Evolutionary conservation across 2,329 filamentous ascomycete species (phyloP).

Genomic region (Ceratocystis harringtonii): DNA sequence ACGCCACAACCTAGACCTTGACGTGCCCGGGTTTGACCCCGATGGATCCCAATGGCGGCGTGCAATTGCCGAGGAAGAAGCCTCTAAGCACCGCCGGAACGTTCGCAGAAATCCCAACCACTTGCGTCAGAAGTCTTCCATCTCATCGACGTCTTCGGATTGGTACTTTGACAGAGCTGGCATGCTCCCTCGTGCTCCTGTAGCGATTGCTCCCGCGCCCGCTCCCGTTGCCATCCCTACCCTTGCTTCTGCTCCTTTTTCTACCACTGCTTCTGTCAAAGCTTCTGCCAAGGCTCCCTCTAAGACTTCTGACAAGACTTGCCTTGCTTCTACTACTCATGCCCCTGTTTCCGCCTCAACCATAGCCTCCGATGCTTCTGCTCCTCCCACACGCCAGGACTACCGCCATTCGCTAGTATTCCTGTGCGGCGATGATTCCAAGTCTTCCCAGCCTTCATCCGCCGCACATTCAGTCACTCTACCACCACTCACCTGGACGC

Average conservation of each 20-base stretch:
- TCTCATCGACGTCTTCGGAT: background rate
- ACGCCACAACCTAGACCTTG: conserved; percentile 5
- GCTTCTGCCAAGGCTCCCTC: no score
- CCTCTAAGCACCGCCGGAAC: background rate
- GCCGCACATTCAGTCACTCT: background rate
- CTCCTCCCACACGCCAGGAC: background rate
- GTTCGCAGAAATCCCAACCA: background rate
- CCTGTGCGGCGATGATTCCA: background rate
- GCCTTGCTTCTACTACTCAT: background rate
- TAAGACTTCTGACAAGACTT: no score
- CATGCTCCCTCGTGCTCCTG: background rate
- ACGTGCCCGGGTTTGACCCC: background rate
- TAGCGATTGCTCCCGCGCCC: background rate
- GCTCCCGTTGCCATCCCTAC: background rate
- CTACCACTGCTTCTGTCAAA: no score
- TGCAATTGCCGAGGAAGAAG: background rate
- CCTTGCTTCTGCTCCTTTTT: no score
- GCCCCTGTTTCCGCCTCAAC: background rate
- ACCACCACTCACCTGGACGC: background rate
- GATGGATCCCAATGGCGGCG: background rate
- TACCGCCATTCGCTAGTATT: conserved; percentile 1
- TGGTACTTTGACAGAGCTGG: background rate
- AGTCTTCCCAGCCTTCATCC: background rate
- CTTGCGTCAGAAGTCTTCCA: background rate
- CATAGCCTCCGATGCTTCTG: background rate